phyloP scores from a whole-genome alignment of 768 basidiomycete genomes.

The Wakefieldia striispora region DNA sequence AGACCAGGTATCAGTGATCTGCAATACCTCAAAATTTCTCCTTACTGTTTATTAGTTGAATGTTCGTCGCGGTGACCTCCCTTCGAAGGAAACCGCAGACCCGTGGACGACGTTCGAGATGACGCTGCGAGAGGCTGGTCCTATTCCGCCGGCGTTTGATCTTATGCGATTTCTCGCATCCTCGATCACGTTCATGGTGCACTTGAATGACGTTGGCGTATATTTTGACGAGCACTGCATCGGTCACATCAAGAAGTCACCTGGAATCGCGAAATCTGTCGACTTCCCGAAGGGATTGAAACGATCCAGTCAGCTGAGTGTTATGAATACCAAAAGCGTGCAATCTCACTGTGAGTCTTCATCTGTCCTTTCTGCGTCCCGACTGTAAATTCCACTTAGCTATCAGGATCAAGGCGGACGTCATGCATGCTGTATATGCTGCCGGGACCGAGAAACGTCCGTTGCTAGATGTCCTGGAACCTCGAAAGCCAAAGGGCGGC shows the following conservation, averaged over 20 bases:
- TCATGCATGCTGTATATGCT: conserved; percentile 77
- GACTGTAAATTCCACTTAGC: conserved; percentile 37
- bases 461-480: conserved; percentile 30
- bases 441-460: conserved; percentile 60
- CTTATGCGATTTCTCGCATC: conserved; percentile 88
- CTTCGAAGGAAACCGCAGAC: conserved; percentile 35
- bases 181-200: conserved; percentile 89
- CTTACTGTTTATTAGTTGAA: conserved; percentile 52
- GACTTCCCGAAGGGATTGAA: conserved; percentile 57
- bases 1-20: conserved; percentile 57
- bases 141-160: conserved; percentile 82
- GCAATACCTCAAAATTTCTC: neutral
- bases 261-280: conserved; percentile 49
- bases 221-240: conserved; percentile 80
- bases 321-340: conserved; percentile 70
- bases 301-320: conserved; percentile 50
- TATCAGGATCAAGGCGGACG: conserved; percentile 74
- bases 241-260: conserved; percentile 60
- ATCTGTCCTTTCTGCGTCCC: neutral
- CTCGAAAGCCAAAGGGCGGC: conserved; percentile 34
- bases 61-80: conserved; percentile 73
- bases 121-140: conserved; percentile 74
- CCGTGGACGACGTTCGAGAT: conserved; percentile 91
- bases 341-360: conserved; percentile 54
- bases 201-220: conserved; percentile 72